A percentile compares a stretch with the other conserved stretches of the same genome.
Evolutionary conservation across 108 stramenopile species (phyloP).

Genomic region (Schizochytrium sp.): DNA sequence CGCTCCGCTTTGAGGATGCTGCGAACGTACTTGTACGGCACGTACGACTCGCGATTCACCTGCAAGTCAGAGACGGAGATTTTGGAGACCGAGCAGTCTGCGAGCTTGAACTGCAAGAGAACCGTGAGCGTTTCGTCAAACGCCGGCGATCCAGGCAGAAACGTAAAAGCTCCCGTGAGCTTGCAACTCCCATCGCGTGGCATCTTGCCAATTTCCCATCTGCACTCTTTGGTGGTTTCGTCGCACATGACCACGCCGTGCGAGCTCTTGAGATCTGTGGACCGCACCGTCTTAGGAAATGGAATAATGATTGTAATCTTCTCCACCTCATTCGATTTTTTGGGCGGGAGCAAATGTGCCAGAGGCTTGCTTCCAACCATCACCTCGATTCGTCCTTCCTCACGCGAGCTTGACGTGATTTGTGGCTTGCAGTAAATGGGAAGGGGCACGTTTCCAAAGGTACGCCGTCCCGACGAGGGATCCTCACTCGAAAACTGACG

Average conservation of each 20-base stretch:
- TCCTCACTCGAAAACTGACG: constrained; percentile 44
- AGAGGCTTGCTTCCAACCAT: constrained; percentile 23
- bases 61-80: constrained; percentile 78
- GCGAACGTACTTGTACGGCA: constrained; percentile 91
- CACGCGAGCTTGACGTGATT: constrained; percentile 44
- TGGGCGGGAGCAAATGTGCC: constrained; percentile 24
- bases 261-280: constrained; percentile 67
- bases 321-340: constrained; percentile 55
- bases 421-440: constrained; percentile 51
- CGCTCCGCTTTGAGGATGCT: constrained; percentile 73
- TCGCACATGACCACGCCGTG: constrained; percentile 76
- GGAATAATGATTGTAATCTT: constrained; percentile 79
- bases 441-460: constrained; percentile 49
- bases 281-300: constrained; percentile 82
- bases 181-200: background rate
- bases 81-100: constrained; percentile 81
- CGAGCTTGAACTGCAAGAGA: constrained; percentile 82
- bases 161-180: constrained; percentile 49
- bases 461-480: constrained; percentile 71
- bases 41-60: constrained; percentile 73
- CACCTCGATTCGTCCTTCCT: background rate
- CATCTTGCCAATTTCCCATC: constrained; percentile 38
- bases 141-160: constrained; percentile 42
- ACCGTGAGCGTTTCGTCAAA: constrained; percentile 70
- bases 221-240: constrained; percentile 76